Base-by-base conservation (phyloP, 1,284 basidiomycete genomes). In the Cutaneotrichosporon cavernicola region DNA sequence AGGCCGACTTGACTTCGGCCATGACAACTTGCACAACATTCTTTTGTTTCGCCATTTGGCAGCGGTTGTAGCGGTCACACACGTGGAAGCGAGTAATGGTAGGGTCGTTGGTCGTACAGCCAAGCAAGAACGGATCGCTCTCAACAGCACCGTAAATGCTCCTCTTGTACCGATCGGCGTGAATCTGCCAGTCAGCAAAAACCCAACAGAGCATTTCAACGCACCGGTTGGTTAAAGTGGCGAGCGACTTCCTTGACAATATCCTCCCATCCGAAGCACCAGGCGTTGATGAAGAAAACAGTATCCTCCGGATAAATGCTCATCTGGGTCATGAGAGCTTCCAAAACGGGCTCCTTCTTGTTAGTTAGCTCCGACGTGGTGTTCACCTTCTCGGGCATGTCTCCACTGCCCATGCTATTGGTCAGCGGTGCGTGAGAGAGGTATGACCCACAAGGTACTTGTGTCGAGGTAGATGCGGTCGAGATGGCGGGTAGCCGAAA, bases 221-320 rank as follows among this genome's bases (percentile, higher is more conserved):
- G 58, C 69, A 90, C 90, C 79, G 84, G 83, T 49, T 83, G 82
- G 43, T 84, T 80, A 71, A 94, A 95, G 0, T 82, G 80, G 2
- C 82, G 80, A 0, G 89, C 85, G 2, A 96, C 82, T 0, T 84
- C 89, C 73, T 91, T 91, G 34, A 94, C 82, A 18, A 92, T 81
- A 53, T 92, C 90, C 76, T 94, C 91, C 74, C 92, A 92, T 0
- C 95, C 94, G 88, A 90, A 93, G 0, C 93, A 97, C 94, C 95
- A 97, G 0, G 86, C 78, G 70, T 97, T 93, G 67, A 97, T 84
- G 81, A 91, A 97, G 81, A 97, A 96, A 56, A 86, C 83, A 0
- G 88, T 89, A 6, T 84, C 81, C 0, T 81, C 65, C 0, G 92
- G 90, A 68, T 88, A 90, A 10, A 86, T 72, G 6, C 82, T 81